Conservation (phyloP, 108 stramenopile genomes). For the Fragilaria crotonensis region DNA sequence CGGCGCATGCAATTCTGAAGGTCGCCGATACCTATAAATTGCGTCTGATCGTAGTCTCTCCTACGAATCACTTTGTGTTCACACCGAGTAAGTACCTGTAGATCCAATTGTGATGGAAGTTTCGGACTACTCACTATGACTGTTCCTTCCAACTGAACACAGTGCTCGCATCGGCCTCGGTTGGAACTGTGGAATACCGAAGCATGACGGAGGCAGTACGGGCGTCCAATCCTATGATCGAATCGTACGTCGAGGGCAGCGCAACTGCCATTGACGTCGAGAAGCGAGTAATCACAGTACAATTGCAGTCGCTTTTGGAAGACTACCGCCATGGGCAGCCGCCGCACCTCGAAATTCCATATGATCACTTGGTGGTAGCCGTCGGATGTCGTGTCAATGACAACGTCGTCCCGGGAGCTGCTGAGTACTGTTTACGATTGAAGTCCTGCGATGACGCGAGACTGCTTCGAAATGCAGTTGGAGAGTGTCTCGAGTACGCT, state of each 20-base stretch:
- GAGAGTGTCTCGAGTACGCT: slow-evolving; percentile 53
- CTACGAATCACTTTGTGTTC: slow-evolving; percentile 71
- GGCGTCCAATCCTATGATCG: slow-evolving; percentile 24
- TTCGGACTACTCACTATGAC: too few species aligned
- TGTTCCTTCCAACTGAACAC: too few species aligned
- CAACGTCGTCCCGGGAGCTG: slow-evolving; percentile 37
- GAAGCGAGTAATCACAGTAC: slow-evolving; percentile 30
- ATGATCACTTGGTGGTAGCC: slow-evolving; percentile 51
- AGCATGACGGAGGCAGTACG: slow-evolving; percentile 70
- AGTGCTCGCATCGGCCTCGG: slow-evolving; percentile 59
- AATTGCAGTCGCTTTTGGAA: slow-evolving; percentile 35
- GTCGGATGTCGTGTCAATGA: slow-evolving; percentile 39
- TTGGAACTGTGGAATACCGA: slow-evolving; percentile 63
- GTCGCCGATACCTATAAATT: slow-evolving; percentile 47
- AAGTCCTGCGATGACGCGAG: slow-evolving; percentile 50
- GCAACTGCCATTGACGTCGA: slow-evolving; percentile 30
- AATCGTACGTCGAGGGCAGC: slow-evolving; percentile 41
- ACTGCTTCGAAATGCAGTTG: slow-evolving; percentile 28
- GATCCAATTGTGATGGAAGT: too few species aligned
- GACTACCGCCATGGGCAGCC: slow-evolving; percentile 17
- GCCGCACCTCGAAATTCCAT: slow-evolving; percentile 21
- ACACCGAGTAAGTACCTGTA: too few species aligned
- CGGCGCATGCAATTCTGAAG: slow-evolving; percentile 58
- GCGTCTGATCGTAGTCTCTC: slow-evolving; percentile 53
- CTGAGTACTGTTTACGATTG: slow-evolving; percentile 14